Conservation (phyloP, 305 asterid species). For the Fraxinus baroniana region DNA sequence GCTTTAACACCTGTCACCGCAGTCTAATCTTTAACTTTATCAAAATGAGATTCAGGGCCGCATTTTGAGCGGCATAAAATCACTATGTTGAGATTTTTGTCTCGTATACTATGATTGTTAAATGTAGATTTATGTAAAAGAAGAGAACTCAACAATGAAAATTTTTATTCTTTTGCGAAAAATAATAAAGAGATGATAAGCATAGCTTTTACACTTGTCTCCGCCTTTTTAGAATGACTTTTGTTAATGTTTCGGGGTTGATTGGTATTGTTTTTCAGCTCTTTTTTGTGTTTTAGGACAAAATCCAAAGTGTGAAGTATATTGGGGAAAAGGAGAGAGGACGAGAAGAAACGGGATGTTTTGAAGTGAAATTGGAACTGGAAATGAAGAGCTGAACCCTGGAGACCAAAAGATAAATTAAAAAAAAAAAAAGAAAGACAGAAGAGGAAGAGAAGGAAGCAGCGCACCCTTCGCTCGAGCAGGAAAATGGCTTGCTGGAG, state of each 20-base stretch:
- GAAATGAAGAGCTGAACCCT: no score
- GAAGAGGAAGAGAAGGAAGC: background rate
- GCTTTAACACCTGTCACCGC: slow-evolving; percentile 28
- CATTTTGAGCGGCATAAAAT: background rate
- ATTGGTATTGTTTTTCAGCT: background rate
- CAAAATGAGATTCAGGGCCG: background rate
- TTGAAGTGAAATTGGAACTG: background rate
- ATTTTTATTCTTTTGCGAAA: background rate
- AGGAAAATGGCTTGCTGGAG: no score
- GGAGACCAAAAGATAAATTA: background rate
- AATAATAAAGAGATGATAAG: background rate
- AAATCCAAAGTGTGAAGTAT: background rate
- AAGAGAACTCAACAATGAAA: background rate
- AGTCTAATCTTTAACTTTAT: background rate
- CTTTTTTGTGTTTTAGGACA: background rate
- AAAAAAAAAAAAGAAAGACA: no score
- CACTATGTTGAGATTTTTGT: background rate
- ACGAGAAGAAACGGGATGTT: background rate
- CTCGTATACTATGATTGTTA: background rate
- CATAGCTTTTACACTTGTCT: background rate
- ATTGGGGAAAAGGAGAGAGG: background rate
- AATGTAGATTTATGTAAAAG: background rate
- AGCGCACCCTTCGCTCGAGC: background rate
- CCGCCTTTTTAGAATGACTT: background rate
- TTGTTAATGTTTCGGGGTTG: background rate